Base-by-base conservation (phyloP, 768 basidiomycete species). In the Pleurotus djamor region DNA sequence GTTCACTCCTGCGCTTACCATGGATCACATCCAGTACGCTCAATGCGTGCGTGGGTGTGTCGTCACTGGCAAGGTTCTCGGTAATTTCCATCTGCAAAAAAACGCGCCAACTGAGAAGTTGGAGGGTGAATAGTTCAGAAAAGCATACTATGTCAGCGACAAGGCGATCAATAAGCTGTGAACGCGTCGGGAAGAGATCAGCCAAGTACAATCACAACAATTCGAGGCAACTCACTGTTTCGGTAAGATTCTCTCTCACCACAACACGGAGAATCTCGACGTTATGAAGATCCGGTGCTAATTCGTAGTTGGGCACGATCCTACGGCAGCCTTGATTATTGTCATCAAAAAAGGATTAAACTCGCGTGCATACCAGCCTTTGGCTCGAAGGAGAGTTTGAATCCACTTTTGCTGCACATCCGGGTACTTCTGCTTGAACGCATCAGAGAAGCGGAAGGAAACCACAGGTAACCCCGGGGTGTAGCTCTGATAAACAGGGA, bases 251-350 rank as follows among this genome's bases (percentile, higher is more conserved):
- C 66, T 87, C 85, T n/a, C 83, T 77, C 5, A 87, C 77, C 32
- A 88, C 87, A 8, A 88, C 85, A 51, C 87, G 81, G 45, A 89
- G 76, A 47, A 89, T 86, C 63, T 88, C 82, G 21, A 78, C 69
- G 10, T 81, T 72, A 57, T 88, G 76, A 36, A 80, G 66, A 8
- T 76, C 75, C 2, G 88, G 85, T 10, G 87, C 79, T 14, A 81
- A 60, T 58, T 81, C 78, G 55, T 82, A 82, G 60, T 82, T 81
- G 0, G 81, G 82, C 1, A 80, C 76, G 51, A 83, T 80, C 81
- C 81, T 79, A 35, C 21, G 21, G 21, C 21, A 28, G 2, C 21
- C 3, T 28, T 28, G n/a, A n/a, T 28, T 28, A n/a, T n/a, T n/a
- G n/a, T n/a, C n/a, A n/a, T n/a, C n/a, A n/a, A n/a, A n/a, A n/a